Conservation (phyloP, 371 early-diverging fungal genomes). For the Mucor plumbeus region DNA sequence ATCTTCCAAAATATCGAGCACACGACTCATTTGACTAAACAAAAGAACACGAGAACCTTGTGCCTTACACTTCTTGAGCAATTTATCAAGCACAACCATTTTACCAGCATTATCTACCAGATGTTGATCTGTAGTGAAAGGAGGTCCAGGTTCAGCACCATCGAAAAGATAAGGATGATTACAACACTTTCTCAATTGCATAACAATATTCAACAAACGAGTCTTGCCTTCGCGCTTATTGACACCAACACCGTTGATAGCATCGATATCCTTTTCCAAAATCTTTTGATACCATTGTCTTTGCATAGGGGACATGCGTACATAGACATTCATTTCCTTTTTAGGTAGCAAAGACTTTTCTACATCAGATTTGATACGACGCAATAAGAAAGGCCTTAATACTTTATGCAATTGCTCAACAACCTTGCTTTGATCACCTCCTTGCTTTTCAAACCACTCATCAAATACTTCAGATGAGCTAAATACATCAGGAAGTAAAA, state of each 20-base stretch:
- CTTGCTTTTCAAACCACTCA: constrained; percentile 82
- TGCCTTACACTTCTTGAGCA: constrained; percentile 82
- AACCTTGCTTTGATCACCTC: constrained; percentile 84
- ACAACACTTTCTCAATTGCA: constrained; percentile 99
- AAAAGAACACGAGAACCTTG: constrained; percentile 97
- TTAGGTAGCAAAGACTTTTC: constrained; percentile 97
- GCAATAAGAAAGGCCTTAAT: constrained; percentile 94
- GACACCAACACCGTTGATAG: constrained; percentile 82
- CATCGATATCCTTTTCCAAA: constrained; percentile 97
- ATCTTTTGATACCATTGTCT: constrained; percentile 97
- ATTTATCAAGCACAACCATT: constrained; percentile 93
- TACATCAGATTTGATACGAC: constrained; percentile 98
- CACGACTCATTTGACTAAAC: constrained; percentile 99
- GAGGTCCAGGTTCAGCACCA: constrained; percentile 92
- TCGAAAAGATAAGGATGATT: constrained; percentile 99
- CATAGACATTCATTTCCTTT: constrained; percentile 96
- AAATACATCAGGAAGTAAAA: constrained; percentile 96
- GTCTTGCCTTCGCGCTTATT: constrained; percentile 81
- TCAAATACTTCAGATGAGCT: constrained; percentile 92
- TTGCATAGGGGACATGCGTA: constrained; percentile 96
- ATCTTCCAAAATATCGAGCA: constrained; percentile 99
- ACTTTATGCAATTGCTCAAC: constrained; percentile 93
- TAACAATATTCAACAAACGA: constrained; percentile 96
- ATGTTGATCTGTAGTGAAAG: constrained; percentile 97
- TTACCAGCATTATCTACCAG: constrained; percentile 95